These are phyloP conservation scores for Aspergillus homomorphus DNA, from an alignment of 495 filamentous ascomycete genomes.

Conservation along the genomic window DNA sequence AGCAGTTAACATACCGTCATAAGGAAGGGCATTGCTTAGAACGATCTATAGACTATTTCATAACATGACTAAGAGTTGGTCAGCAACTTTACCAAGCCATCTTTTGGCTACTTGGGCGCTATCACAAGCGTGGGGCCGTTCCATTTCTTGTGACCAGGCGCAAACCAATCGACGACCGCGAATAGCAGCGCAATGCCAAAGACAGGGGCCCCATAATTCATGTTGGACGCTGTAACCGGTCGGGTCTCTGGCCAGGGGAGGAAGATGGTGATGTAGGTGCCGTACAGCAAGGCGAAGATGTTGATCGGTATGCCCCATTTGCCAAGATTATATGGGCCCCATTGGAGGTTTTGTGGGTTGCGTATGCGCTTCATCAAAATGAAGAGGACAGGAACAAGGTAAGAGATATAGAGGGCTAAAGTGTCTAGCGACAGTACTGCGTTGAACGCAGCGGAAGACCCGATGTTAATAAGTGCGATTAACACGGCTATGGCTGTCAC, in stretches of 20 bases:
- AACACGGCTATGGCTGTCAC: constrained; percentile 32
- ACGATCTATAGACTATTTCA: too few relatives aligned
- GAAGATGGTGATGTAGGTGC: constrained; percentile 38
- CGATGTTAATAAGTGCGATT: constrained; percentile 51
- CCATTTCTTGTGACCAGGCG: constrained; percentile 28
- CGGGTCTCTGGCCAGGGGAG: constrained; percentile 37
- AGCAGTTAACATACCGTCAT: too few relatives aligned
- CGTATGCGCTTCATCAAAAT: constrained; percentile 27
- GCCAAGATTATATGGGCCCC: constrained; percentile 31
- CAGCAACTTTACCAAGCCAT: too few relatives aligned
- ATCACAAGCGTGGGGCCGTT: constrained; percentile 11
- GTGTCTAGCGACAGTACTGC: constrained; percentile 48
- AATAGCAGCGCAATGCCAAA: constrained; percentile 33
- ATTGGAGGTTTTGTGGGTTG: constrained; percentile 18
- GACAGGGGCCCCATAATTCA: constrained; percentile 41
- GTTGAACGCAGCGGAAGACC: constrained; percentile 41
- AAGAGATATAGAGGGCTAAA: constrained; percentile 46
- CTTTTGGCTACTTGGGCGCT: background rate
- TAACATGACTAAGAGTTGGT: too few relatives aligned
- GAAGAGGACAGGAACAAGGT: constrained; percentile 46
- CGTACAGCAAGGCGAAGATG: constrained; percentile 31
- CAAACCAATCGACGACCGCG: constrained; percentile 32
- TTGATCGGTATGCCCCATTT: constrained; percentile 37
- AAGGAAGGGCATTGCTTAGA: too few relatives aligned
- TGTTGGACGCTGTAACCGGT: constrained; percentile 34